Evolutionary conservation across 73 alveolate species (phyloP).

Genomic region (Paraurostyla sp.): DNA sequence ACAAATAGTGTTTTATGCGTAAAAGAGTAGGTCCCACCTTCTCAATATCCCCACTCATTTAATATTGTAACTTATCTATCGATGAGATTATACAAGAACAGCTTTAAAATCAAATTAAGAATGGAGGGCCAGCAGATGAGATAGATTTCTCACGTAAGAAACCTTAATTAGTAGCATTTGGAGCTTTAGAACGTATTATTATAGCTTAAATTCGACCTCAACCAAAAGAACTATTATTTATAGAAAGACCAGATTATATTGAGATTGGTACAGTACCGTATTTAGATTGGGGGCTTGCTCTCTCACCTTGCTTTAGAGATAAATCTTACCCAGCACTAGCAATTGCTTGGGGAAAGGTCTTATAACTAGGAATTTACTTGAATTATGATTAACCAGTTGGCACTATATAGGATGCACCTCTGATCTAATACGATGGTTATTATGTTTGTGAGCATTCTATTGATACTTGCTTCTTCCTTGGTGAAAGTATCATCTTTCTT

Average conservation of each 20-base stretch:
- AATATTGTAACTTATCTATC: background rate
- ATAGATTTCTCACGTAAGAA: slow-evolving; percentile 12
- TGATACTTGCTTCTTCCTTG: slow-evolving; percentile 49
- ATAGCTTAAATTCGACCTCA: slow-evolving; percentile 36
- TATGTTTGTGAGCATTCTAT: slow-evolving; percentile 56
- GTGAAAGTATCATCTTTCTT: slow-evolving; percentile 56
- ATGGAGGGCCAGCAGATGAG: slow-evolving; percentile 15
- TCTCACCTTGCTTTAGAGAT: slow-evolving; percentile 62
- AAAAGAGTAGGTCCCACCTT: slow-evolving; percentile 59
- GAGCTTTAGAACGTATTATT: slow-evolving; percentile 52
- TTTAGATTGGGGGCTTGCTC: slow-evolving; percentile 64
- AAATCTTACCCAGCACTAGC: slow-evolving; percentile 59
- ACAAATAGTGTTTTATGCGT: slow-evolving; percentile 38
- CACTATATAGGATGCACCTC: background rate
- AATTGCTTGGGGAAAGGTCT: slow-evolving; percentile 67
- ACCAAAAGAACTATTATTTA: background rate
- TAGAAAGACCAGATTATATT: slow-evolving; percentile 55
- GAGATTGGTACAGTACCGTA: slow-evolving; percentile 68
- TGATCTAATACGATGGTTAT: slow-evolving; percentile 59
- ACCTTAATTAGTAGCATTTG: slow-evolving; percentile 53
- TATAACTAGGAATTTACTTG: slow-evolving; percentile 22
- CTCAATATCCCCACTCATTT: slow-evolving; percentile 24
- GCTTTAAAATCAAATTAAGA: background rate
- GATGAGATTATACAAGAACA: slow-evolving; percentile 26
- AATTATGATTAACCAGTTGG: slow-evolving; percentile 26